Evolutionary conservation across 768 basidiomycete genomes (phyloP), one percentile per base, ranked within the genome.

Genomic region (Naematelia aurantialba): DNA sequence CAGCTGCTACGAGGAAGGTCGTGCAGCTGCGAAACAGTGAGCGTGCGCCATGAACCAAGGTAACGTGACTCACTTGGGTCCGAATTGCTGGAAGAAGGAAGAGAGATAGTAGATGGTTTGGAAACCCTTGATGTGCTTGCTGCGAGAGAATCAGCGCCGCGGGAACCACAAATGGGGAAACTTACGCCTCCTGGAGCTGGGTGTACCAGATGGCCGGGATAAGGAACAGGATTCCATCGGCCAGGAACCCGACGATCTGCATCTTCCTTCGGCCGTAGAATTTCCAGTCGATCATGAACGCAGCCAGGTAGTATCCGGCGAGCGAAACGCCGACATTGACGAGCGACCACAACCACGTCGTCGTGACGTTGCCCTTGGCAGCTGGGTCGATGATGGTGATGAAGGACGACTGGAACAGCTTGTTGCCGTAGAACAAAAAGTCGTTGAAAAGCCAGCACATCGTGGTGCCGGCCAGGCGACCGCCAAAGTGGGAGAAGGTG

Each of bases 211-310:
- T 69, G 26, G 71, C 69, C 44, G 54, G 47, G 53, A 74, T 61
- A 26, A 77, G 63, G 62, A 79, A 77, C 34, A 77, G 62, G 59
- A 77, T 58, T 57, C 73, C 77, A 45, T 71, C 70, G 48, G 62
- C 66, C 51, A 78, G 55, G 67, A 78, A 78, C 0, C 79, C 79
- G 48, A 78, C 58, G 31, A 63, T 72, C 60, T 79, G 76, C 75
- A 78, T 76, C 30, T 73, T 62, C 59, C 68, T 67, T 22, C 78
- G 55, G 30, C 78, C 77, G 65, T 75, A 75, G 45, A 73, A 63
- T 70, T 80, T 80, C 73, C 79, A 71, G 60, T 80, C 79, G 65
- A 80, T 78, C 17, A 79, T 45, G 25, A 79, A 42, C 11, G 78
- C 76, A 4, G 78, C 74, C 29, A 77, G 53, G 69, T 80, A 80